Conservation (phyloP, 2,329 filamentous ascomycete species). For the Setomelanomma holmii region DNA sequence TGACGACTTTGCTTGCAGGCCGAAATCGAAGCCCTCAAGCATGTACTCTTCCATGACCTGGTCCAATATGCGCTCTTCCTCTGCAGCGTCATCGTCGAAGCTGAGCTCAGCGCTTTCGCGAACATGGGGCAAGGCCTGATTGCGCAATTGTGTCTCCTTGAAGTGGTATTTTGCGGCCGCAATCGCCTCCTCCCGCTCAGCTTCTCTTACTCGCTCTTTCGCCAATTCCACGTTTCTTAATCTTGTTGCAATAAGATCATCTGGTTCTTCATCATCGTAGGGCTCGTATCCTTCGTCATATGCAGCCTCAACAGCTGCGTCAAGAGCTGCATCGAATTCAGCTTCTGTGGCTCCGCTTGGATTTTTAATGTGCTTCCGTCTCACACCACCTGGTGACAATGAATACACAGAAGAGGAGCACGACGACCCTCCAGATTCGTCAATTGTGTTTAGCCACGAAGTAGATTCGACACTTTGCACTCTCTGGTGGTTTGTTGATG, state of each 20-base stretch:
- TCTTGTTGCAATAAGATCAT: constrained; percentile 44
- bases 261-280: constrained; percentile 54
- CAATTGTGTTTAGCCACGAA: constrained; percentile 93
- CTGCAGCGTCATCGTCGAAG: constrained; percentile 52
- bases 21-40: constrained; percentile 83
- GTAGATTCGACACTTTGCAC: constrained; percentile 79
- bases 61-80: constrained; percentile 68
- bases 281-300: constrained; percentile 92
- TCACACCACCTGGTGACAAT: constrained; percentile 73
- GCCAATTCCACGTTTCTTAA: constrained; percentile 73
- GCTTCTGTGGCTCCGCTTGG: constrained; percentile 78
- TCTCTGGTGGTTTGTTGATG: constrained; percentile 44
- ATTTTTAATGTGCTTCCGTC: constrained; percentile 72
- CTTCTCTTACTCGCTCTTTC: constrained; percentile 76
- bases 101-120: constrained; percentile 46
- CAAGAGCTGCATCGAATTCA: constrained; percentile 91
- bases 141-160: constrained; percentile 52
- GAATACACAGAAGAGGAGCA: constrained; percentile 79
- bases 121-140: constrained; percentile 54
- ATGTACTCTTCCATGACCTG: constrained; percentile 86
- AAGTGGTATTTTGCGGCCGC: constrained; percentile 68
- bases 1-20: constrained; percentile 69
- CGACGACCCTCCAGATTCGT: constrained; percentile 84
- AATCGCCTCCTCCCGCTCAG: constrained; percentile 72
- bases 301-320: constrained; percentile 93